Base-by-base conservation (phyloP, 1,139 yeast genomes). In the Pichia sp. region DNA sequence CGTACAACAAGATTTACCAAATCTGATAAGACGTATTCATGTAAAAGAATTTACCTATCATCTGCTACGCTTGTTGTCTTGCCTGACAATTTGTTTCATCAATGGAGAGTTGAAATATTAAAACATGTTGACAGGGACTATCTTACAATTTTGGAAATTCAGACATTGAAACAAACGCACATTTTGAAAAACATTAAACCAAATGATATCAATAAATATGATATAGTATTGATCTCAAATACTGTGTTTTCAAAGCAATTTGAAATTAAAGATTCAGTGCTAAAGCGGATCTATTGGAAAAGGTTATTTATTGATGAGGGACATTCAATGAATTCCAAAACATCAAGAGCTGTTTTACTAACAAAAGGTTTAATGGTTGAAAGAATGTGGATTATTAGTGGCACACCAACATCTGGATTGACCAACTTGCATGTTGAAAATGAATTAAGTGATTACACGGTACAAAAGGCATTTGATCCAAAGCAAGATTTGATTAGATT, bases 291-390 rank as follows among this genome's bases (percentile, higher is more conserved):
- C 0, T 78, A 75, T 54, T 83, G 89, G 89, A 83, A 82, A 57
- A 60, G 89, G 27, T 64, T 82, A 27, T 79, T 83, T 18, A 77
- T 83, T n/a, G 90, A 83, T 59, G 89, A 83, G 62, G 89, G 89
- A 0, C 89, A 82, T 60, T 72, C 80, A 27, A 72, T 81, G 73
- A 72, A 70, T 49, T 72, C 82, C 4, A 73, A 70, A 47, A 63
- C 71, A 2, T 72, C 85, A 2, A 68, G 75, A 48, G 70, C 77
- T 0, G 79, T 79, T 26, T 59, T 65, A 4, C 59, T 77, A 38
- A 79, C 85, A 34, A 70, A 68, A 39, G 64, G 67, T 20, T 59
- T 83, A 45, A 64, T 67, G 48, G 75, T 78, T 11, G 89, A 83
- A 58, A 68, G 87, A 45, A 70, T 77, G 52, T 83, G 89, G 90